These are phyloP conservation scores for Seminavis robusta DNA, from an alignment of 108 stramenopile genomes.

Conservation along the genomic window DNA sequence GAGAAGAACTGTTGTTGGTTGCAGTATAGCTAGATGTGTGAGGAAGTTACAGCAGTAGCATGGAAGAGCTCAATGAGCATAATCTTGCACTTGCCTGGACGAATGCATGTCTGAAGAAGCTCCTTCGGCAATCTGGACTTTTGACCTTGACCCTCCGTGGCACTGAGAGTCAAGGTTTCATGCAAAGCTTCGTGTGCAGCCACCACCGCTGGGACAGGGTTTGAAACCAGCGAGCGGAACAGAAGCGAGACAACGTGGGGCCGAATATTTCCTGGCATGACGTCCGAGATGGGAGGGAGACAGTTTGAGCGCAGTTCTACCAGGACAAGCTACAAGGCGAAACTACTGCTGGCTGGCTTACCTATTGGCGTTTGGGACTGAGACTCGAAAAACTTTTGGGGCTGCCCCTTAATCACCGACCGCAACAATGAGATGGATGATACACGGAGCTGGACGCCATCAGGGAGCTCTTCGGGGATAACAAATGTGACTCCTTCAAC, in stretches of 20 bases:
- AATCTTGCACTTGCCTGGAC: no score
- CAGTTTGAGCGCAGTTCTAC: not conserved
- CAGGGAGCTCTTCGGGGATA: slow-evolving; percentile 59
- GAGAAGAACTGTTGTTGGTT: slow-evolving; percentile 73
- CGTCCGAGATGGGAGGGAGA: not conserved
- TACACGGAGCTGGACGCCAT: slow-evolving; percentile 72
- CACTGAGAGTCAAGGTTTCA: slow-evolving; percentile 60
- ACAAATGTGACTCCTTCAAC: slow-evolving; percentile 26
- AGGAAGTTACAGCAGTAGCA: no score
- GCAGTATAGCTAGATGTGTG: no score
- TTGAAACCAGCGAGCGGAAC: slow-evolving; percentile 77
- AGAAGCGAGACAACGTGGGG: slow-evolving; percentile 80
- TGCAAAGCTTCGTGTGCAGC: slow-evolving; percentile 65
- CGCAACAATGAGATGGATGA: slow-evolving; percentile 66
- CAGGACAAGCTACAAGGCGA: not conserved
- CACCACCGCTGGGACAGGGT: slow-evolving; percentile 44
- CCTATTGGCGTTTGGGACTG: slow-evolving; percentile 59
- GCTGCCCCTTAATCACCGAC: slow-evolving; percentile 53
- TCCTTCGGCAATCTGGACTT: slow-evolving; percentile 64
- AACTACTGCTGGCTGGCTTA: slow-evolving; percentile 22
- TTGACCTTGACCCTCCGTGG: slow-evolving; percentile 23
- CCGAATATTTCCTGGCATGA: slow-evolving; percentile 63
- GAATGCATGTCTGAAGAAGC: slow-evolving; percentile 80
- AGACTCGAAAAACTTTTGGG: slow-evolving; percentile 71
- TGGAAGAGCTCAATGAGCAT: no score